phyloP scores from a whole-genome alignment of 2,329 filamentous ascomycete genomes.

The Cladophialophora yegresii region DNA sequence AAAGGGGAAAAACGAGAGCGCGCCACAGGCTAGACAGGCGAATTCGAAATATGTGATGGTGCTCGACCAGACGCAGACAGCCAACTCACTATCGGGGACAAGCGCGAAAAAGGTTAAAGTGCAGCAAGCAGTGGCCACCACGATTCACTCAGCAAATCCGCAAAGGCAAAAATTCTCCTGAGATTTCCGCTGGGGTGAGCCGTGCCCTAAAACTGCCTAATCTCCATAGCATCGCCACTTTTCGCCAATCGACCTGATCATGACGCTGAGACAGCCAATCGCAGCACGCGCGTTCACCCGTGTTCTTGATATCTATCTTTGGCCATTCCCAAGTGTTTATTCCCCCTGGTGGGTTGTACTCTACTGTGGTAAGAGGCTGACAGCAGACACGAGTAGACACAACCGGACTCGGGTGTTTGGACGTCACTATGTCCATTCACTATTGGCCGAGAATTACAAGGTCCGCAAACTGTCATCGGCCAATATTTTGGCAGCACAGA shows the following conservation, averaged over 20 bases:
- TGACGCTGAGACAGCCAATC: conserved; percentile 1
- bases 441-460: not conserved
- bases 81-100: conserved; percentile 2
- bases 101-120: not conserved
- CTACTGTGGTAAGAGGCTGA: not conserved
- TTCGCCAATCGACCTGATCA: not conserved
- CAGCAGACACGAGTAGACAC: not conserved
- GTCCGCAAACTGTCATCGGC: not conserved
- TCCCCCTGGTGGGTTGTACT: too few species aligned
- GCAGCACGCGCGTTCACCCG: not conserved
- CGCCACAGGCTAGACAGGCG: not conserved
- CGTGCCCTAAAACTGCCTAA: conserved; percentile 1
- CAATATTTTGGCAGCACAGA: not conserved
- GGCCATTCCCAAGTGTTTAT: not conserved
- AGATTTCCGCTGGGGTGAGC: not conserved
- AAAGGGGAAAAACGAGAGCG: not conserved
- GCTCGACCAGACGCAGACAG: conserved; percentile 4
- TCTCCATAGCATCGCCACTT: not conserved
- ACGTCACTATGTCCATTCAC: not conserved
- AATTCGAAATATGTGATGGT: conserved; percentile 7
- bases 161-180: conserved; percentile 4
- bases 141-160: not conserved
- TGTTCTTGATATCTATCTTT: not conserved
- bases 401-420: not conserved
- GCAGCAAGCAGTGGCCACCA: not conserved